These are phyloP conservation scores for Scheffersomyces illinoinensis DNA, from an alignment of 1,139 yeast species.

Conservation along the genomic window DNA sequence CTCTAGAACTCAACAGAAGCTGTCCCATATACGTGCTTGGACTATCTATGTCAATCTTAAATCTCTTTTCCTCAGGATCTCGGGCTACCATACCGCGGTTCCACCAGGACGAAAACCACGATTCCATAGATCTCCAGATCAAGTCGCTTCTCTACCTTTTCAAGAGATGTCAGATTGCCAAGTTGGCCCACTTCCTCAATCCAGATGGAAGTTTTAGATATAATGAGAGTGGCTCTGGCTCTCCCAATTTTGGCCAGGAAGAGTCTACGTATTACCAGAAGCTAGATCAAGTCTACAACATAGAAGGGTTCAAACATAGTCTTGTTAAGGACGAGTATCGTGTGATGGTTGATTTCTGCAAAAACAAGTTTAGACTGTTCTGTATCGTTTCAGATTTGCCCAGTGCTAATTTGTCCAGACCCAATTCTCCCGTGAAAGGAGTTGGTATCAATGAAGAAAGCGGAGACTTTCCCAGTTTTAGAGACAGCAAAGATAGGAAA, in stretches of 20 bases:
- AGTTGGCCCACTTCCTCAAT: slow-evolving; percentile 40
- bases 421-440: slow-evolving; percentile 19
- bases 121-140: slow-evolving; percentile 59
- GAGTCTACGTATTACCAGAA: slow-evolving; percentile 19
- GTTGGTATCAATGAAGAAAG: slow-evolving; percentile 8
- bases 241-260: slow-evolving; percentile 2
- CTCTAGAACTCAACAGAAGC: neutral
- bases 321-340: slow-evolving; percentile 57
- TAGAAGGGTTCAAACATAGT: slow-evolving; percentile 39
- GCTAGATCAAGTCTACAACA: slow-evolving; percentile 56
- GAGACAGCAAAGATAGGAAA: slow-evolving; percentile 25
- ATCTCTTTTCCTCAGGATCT: neutral
- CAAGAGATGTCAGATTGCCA: slow-evolving; percentile 50
- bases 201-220: slow-evolving; percentile 21
- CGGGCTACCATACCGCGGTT: slow-evolving; percentile 43
- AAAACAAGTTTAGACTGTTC: slow-evolving; percentile 62
- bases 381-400: slow-evolving; percentile 56
- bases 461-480: slow-evolving; percentile 25
- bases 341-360: slow-evolving; percentile 61
- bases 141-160: slow-evolving; percentile 58
- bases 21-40: neutral
- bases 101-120: slow-evolving; percentile 48
- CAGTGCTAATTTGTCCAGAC: slow-evolving; percentile 17
- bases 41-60: neutral
- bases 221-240: slow-evolving; percentile 7